A percentile compares a stretch with the other conserved stretches of the same genome.
Evolutionary conservation across 306 rosid genomes (phyloP).

Genomic region (Rosa multiflora): DNA sequence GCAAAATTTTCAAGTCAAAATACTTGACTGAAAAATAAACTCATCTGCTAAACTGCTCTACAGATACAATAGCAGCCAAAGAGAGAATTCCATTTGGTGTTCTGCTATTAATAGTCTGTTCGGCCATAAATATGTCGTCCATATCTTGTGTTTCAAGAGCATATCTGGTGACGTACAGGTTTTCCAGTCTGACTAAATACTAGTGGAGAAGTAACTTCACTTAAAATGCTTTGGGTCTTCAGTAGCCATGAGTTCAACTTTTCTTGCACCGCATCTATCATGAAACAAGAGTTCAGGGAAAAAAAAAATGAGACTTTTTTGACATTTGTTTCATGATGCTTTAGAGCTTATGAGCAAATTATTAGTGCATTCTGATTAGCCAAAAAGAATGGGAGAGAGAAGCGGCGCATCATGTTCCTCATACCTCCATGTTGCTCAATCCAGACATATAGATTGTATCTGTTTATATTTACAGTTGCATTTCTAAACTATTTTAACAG

Average conservation of each 20-base stretch:
- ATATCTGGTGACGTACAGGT: slow-evolving; percentile 46
- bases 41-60: slow-evolving; percentile 99
- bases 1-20: neutral
- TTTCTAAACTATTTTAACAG: neutral
- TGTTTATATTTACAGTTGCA: neutral
- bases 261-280: slow-evolving; percentile 69
- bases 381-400: neutral
- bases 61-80: slow-evolving; percentile 71
- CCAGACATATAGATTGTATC: neutral
- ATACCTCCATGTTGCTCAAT: neutral
- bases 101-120: slow-evolving; percentile 67
- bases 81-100: slow-evolving; percentile 77
- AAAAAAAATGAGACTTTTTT: neutral
- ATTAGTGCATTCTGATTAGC: neutral
- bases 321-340: neutral
- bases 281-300: neutral
- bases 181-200: slow-evolving; percentile 54
- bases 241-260: slow-evolving; percentile 58
- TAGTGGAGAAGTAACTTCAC: slow-evolving; percentile 76
- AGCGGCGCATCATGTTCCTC: neutral
- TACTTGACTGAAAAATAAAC: slow-evolving; percentile 13
- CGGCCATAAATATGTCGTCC: slow-evolving; percentile 73
- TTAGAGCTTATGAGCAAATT: neutral
- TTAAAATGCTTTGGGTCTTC: slow-evolving; percentile 76
- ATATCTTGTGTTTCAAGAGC: slow-evolving; percentile 44